Conservation (phyloP, 768 basidiomycete species). For the Leucocoprinus birnbaumii region DNA sequence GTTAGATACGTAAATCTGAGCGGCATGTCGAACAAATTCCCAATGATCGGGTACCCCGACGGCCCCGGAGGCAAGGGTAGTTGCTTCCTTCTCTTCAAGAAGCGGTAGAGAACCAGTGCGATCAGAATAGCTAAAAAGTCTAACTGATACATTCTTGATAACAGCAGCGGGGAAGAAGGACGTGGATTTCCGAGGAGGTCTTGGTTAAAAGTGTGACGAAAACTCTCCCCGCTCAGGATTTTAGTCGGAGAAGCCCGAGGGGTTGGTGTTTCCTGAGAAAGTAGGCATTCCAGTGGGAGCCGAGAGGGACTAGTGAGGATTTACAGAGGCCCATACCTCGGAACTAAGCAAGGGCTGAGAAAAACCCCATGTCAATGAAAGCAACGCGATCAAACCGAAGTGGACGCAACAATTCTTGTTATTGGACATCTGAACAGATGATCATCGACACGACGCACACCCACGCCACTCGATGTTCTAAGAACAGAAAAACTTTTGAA, state of each 20-base stretch:
- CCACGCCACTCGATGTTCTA: no score
- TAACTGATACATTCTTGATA: background rate
- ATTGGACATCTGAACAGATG: no score
- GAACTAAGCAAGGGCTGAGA: no score
- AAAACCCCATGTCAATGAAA: no score
- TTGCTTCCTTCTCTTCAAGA: background rate
- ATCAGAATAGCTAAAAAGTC: constrained; percentile 1
- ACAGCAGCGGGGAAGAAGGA: background rate
- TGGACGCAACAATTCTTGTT: no score
- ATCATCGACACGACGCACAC: no score
- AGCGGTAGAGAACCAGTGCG: background rate
- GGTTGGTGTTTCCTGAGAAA: background rate
- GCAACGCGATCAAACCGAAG: no score
- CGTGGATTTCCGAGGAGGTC: background rate
- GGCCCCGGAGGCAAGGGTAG: constrained; percentile 9
- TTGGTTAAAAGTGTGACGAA: background rate
- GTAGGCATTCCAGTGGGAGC: no score
- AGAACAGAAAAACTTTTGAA: no score
- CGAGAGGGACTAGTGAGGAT: no score
- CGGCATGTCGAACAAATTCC: constrained; percentile 12
- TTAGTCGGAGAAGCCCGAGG: background rate
- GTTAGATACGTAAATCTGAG: background rate
- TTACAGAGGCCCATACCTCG: no score
- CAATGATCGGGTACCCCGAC: constrained; percentile 9
- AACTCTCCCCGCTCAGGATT: background rate